A percentile compares a stretch with the other conserved stretches of the same genome.
Conservation (phyloP, 2,329 filamentous ascomycete species). For the Penicillium brasilianum region DNA sequence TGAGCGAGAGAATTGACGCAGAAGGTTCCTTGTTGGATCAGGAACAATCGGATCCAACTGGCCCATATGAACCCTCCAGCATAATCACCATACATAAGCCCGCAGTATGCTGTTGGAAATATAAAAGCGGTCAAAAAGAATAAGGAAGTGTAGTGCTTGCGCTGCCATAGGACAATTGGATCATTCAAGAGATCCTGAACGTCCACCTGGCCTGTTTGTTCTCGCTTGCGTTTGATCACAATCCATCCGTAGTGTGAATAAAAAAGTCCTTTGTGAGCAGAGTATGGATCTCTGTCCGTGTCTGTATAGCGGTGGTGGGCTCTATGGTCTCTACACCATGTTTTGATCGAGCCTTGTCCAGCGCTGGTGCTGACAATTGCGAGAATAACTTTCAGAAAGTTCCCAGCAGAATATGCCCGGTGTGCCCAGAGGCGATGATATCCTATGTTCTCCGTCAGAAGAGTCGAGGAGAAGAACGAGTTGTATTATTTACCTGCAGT, state of each 20-base stretch:
- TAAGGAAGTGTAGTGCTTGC: slow-evolving; percentile 9
- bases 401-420: slow-evolving; percentile 10
- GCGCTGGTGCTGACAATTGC: slow-evolving; percentile 14
- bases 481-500: neutral
- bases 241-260: slow-evolving; percentile 19
- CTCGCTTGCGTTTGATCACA: slow-evolving; percentile 10
- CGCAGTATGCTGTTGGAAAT: slow-evolving; percentile 9
- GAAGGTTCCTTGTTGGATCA: slow-evolving; percentile 81
- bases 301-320: slow-evolving; percentile 22
- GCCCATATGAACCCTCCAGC: slow-evolving; percentile 11
- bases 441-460: slow-evolving; percentile 2
- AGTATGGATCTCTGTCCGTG: slow-evolving; percentile 19
- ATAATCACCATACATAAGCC: slow-evolving; percentile 3
- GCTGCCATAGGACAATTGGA: slow-evolving; percentile 17
- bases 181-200: slow-evolving; percentile 14
- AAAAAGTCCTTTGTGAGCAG: slow-evolving; percentile 12
- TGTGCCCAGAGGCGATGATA: slow-evolving; percentile 22
- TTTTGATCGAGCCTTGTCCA: slow-evolving; percentile 15
- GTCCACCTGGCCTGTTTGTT: slow-evolving; percentile 13
- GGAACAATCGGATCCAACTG: neutral
- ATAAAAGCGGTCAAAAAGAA: slow-evolving; percentile 3
- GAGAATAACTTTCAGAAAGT: slow-evolving; percentile 8
- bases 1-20: slow-evolving; percentile 87
- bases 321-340: slow-evolving; percentile 15
- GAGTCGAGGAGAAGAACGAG: neutral